Conservation (phyloP, 2,329 filamentous ascomycete genomes). For the Exserohilum turcica region DNA sequence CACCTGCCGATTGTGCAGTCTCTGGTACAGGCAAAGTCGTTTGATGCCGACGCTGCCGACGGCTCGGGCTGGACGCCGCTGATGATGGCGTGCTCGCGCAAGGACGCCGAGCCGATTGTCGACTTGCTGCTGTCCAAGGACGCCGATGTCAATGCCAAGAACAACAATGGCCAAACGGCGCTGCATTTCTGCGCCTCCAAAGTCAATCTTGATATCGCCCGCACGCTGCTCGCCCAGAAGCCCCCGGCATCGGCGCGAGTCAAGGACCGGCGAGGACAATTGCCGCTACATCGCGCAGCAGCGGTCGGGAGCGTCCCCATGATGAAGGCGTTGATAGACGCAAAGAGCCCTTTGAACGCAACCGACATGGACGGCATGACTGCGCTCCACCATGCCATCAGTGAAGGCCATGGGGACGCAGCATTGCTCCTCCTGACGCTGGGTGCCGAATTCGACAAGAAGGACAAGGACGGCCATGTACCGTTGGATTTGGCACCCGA, state of each 20-base stretch:
- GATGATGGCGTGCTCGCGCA: slow-evolving; percentile 80
- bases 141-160: slow-evolving; percentile 76
- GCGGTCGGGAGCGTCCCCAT: slow-evolving; percentile 90
- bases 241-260: slow-evolving; percentile 71
- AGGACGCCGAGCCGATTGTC: slow-evolving; percentile 71
- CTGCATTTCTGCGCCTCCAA: slow-evolving; percentile 94
- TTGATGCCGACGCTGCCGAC: slow-evolving; percentile 85
- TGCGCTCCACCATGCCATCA: slow-evolving; percentile 83
- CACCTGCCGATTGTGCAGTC: slow-evolving; percentile 74
- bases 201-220: slow-evolving; percentile 79
- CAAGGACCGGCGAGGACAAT: slow-evolving; percentile 85
- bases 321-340: slow-evolving; percentile 76
- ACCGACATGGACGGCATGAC: slow-evolving; percentile 84
- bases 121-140: slow-evolving; percentile 70
- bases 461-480: slow-evolving; percentile 70
- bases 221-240: slow-evolving; percentile 73
- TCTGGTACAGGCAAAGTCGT: slow-evolving; percentile 71
- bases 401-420: slow-evolving; percentile 77
- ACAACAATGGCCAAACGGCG: slow-evolving; percentile 75
- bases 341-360: slow-evolving; percentile 80
- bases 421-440: slow-evolving; percentile 82
- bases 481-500: slow-evolving; percentile 87
- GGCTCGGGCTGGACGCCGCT: slow-evolving; percentile 80
- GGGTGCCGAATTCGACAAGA: slow-evolving; percentile 81
- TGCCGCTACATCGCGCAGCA: slow-evolving; percentile 88